Evolutionary conservation across 192 early-diverging fungal species (phyloP), one percentile per base, ranked within the genome.

Genomic region (Entomortierella lignicola): DNA sequence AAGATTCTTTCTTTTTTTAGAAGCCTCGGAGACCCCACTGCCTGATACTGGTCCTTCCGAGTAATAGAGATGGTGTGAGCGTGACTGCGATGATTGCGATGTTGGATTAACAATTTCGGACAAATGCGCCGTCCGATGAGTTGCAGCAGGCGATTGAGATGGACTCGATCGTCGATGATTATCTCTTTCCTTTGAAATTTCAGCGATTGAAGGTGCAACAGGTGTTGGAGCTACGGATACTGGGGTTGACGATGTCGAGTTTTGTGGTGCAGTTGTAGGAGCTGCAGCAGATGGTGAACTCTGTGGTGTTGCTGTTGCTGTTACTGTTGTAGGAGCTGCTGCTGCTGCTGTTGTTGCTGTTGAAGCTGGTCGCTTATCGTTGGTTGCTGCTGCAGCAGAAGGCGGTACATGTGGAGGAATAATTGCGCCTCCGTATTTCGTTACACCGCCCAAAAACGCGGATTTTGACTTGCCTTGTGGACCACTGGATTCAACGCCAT

Each of bases 1-100:
- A 3, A 52, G 39, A 10, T 62, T 71, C 42, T 71, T 71, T 34
- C 69, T 54, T n/a, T 71, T 71, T 25, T 52, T 71, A 4, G 15
- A 55, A 21, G 25, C 8, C 2, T 53, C 11, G 0, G 42, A 2
- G n/a, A 2, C n/a, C 8, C 27, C 21, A 8, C n/a, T n/a, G n/a
- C n/a, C n/a, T n/a, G 61, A 10, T 20, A 53, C 52, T 15, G 69
- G 25, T 17, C 69, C 59, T 6, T 39, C 51, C 11, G 25, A 25
- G 53, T 34, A 71, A 6, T 20, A 13, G 29, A 25, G 2, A 61
- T 55, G 21, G 15, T 61, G 69, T 4, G 52, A 6, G 3, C 44
- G 51, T 31, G 56, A 7, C 8, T 47, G n/a, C 0, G 15, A 12
- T 47, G 20, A 3, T 4, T 59, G 55, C 13, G 52, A 10, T 30